Base-by-base conservation (phyloP, 2,329 filamentous ascomycete genomes). In the Ciborinia camelliae region DNA sequence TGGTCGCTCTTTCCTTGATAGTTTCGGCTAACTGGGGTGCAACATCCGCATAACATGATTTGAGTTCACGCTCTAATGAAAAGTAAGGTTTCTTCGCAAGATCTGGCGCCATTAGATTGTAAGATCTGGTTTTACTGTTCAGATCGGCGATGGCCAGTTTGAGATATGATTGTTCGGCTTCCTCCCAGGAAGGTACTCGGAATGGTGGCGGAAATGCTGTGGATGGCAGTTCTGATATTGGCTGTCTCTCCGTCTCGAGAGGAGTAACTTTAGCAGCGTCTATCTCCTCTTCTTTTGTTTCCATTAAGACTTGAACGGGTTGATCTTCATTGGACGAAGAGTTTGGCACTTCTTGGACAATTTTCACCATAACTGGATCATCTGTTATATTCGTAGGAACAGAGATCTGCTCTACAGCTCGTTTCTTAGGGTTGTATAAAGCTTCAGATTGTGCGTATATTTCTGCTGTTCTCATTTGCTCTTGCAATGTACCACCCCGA, bases 41-140 rank as follows among this genome's bases (percentile, higher is more conserved):
- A 1, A 96, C 88, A 66, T 97, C 93, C 0, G 92, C 90, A 73
- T 88, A 98, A 75, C 93, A 97, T 3, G 85, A 81, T 37, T 82
- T 83, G 20, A 98, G 81, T 77, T 99, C 95, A 57, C 94, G 86
- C 52, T 92, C 86, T 9, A 98, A 84, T 2, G 83, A 88, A 73
- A 92, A 92, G 76, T 98, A 98, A 0, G 94, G 91, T 76, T 97
- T 97, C 78, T 95, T 96, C 2, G 94, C 93, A 1, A 97, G 82
- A 63, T 92, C 89, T 0, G 95, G 95, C 0, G 95, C 94, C 87
- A 96, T 94, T 3, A 98, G 84, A 72, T 98, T 98, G 80, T 99
- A 99, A 18, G 90, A 90, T 32, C 95, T 86, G 9, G 92, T 89
- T 57, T 96, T 81, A 37, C 79, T 77, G 77, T 98, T 98, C 64